Base-by-base conservation (phyloP, 805 yeast genomes). In the Candida caryicola region DNA sequence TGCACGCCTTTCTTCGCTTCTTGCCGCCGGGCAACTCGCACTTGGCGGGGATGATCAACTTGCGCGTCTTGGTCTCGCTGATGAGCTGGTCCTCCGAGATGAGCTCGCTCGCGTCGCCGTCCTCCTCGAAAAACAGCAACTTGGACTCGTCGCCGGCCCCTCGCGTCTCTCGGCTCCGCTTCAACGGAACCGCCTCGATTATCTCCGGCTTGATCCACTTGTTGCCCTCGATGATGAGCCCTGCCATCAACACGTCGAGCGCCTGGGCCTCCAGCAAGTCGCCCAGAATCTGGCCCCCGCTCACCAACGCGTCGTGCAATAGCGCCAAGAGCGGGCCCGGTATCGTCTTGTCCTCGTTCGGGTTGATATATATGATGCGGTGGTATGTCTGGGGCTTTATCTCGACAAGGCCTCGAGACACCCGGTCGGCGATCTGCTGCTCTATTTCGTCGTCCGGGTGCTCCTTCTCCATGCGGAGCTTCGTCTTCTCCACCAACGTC, bases 1-100 rank as follows among this genome's bases (percentile, higher is more conserved):
- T 93, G 70, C 99, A 93, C 0, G 99, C 99, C 65, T 82, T 88
- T 69, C 91, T 79, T 59, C 95, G 76, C 64, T 74, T 77, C 49
- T 74, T 76, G 26, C 79, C 80, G 33, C 55, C 68, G 13, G 71
- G 64, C 41, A 63, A 54, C 47, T 74, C 77, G 55, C 87, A 80
- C 48, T 74, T 71, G 33, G 74, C 69, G 12, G 93, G 91, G 21
- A 75, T 70, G 17, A 76, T 68, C 34, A 79, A 63, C 44, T 71
- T 66, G 28, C 55, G 17, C 17, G 38, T 13, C 10, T 57, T 50
- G 1, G 60, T 35, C 12, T 62, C 61, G 19, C 50, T 46, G 30
- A 75, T 55, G 23, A 74, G 55, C 30, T 59, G 68, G 33, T 71
- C 54, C 46, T 73, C 77, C 41, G 69, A 47, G 17, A 60, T 44